Evolutionary conservation across 257 asterid species (phyloP), one percentile per base, ranked within the genome.

Genomic region (Coffea eugenioides): DNA sequence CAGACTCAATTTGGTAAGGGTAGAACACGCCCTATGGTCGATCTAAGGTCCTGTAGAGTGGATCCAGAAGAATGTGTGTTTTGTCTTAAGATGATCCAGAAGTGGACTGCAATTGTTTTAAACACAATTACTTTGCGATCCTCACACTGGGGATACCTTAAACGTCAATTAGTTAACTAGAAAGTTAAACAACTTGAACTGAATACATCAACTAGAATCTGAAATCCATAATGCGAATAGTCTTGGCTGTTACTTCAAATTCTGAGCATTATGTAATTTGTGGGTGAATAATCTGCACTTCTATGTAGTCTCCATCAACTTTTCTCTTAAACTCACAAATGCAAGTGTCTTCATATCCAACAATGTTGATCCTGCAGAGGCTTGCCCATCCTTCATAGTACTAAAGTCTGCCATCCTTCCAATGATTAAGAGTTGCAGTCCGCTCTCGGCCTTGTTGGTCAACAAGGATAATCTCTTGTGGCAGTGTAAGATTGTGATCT

Each of bases 341-440:
- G 79, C 79, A 75, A 10, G n/a, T 39, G 23, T 75, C 79, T 11
- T 75, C 46, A 21, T 41, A 65, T 20, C 54, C 52, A 18, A 75
- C 79, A 31, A 11, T 11, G 70, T 75, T 75, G 15, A 59, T 23
- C 56, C 48, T 43, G 79, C 79, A 75, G 2, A 75, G 70, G n/a
- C 41, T 75, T 25, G n/a, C 31, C 79, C 79, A 59, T 75, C 79
- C 79, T 8, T 41, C 70, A 21, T 23, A 75, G 57, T 75, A 75
- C 39, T 59, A 75, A 20, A 11, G 20, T 27, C 79, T 21, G 6
- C 79, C 79, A 25, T 75, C 79, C 56, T 75, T 75, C 79, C 79
- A 75, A 11, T 2, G 13, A 39, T 20, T 57, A 25, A 10, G 21
- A 41, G 39, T 41, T 59, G 70, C 5, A 15, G 3, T 41, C 79